phyloP scores from a whole-genome alignment of 2,329 filamentous ascomycete species.

The Pseudogymnoascus sp. region DNA sequence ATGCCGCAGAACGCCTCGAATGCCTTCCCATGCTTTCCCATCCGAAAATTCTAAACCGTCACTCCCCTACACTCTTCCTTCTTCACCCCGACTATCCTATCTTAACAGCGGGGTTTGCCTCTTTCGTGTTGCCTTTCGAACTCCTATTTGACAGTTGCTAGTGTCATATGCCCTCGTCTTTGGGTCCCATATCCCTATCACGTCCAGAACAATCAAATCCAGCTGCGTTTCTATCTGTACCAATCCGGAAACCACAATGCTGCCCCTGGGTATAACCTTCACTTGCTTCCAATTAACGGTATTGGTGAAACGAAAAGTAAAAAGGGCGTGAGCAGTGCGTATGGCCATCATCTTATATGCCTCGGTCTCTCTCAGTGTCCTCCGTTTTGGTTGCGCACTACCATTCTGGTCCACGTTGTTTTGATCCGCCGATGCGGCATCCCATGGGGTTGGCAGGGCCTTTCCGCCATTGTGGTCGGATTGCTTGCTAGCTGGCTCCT shows the following conservation, averaged over 20 bases:
- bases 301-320: constrained; percentile 24
- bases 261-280: constrained; percentile 42
- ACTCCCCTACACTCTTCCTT: no score
- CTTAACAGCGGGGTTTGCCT: not conserved
- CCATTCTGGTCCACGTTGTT: constrained; percentile 8
- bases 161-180: constrained; percentile 37
- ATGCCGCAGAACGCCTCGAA: constrained; percentile 6
- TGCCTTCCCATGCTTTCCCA: not conserved
- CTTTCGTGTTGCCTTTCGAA: not conserved
- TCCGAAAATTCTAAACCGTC: not conserved
- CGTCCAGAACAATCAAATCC: constrained; percentile 44
- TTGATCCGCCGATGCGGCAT: constrained; percentile 11
- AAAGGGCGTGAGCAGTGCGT: constrained; percentile 22
- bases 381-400: constrained; percentile 7
- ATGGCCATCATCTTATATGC: constrained; percentile 15
- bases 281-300: constrained; percentile 41
- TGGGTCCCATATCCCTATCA: constrained; percentile 49
- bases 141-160: constrained; percentile 18
- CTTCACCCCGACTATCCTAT: not conserved
- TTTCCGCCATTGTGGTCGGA: not conserved
- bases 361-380: constrained; percentile 6
- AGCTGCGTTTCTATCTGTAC: constrained; percentile 45
- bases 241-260: constrained; percentile 46
- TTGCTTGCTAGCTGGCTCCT: not conserved
- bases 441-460: constrained; percentile 12